Evolutionary conservation across 2,329 filamentous ascomycete genomes (phyloP).

Genomic region (Fusarium sp.): DNA sequence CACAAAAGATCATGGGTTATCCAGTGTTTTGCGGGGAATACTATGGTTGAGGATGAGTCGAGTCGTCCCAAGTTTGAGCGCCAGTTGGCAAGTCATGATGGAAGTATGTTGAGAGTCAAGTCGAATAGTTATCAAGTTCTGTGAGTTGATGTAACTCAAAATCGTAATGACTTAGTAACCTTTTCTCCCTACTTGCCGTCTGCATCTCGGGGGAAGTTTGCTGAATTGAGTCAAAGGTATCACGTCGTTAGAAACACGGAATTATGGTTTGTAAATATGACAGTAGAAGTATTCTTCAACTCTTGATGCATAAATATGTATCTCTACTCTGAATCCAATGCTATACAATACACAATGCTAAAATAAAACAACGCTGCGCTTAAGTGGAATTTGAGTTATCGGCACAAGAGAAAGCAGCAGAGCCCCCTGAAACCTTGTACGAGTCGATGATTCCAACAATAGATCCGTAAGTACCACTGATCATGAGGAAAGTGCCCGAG

Average conservation of each 20-base stretch:
- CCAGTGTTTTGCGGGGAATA: not conserved
- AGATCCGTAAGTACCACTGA: conserved; percentile 57
- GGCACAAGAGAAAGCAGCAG: conserved; percentile 52
- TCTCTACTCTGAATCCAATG: conserved; percentile 2
- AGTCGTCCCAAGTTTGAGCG: not conserved
- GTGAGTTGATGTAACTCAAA: too few species aligned
- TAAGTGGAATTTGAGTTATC: conserved; percentile 52
- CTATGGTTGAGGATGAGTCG: accelerated
- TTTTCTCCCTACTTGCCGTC: too few species aligned
- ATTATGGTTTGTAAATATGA: not conserved
- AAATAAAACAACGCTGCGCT: not conserved
- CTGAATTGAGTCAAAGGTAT: too few species aligned
- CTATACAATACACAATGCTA: not conserved
- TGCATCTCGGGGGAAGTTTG: too few species aligned
- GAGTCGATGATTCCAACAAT: conserved; percentile 48
- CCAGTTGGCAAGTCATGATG: too few species aligned
- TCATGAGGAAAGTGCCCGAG: conserved; percentile 50
- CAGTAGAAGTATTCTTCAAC: conserved; percentile 1
- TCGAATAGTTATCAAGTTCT: not conserved
- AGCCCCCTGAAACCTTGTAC: conserved; percentile 49
- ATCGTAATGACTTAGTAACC: accelerated
- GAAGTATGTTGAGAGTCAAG: not conserved
- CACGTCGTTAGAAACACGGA: too few species aligned
- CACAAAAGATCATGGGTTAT: not conserved
- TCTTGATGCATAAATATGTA: not conserved